phyloP scores from a whole-genome alignment of 2,329 filamentous ascomycete species.

The Hymenoscyphus infarciens region DNA sequence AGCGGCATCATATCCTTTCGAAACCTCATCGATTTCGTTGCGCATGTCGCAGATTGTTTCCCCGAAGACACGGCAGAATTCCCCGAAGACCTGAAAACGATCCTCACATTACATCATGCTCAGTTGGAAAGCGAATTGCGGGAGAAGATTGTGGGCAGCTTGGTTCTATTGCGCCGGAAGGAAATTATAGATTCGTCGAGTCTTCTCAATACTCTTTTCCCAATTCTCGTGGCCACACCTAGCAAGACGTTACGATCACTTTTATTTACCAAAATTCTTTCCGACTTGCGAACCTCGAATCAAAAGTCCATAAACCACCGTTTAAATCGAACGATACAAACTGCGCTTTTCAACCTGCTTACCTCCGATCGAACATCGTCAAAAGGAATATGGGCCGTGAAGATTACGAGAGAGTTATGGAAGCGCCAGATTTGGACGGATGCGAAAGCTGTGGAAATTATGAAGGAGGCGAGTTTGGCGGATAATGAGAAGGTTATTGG shows the following conservation, averaged over 20 bases:
- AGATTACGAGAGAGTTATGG: conserved; percentile 93
- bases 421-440: conserved; percentile 96
- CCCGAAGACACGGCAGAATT: conserved; percentile 75
- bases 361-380: conserved; percentile 79
- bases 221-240: conserved; percentile 84
- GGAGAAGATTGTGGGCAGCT: conserved; percentile 89
- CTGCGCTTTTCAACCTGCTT: conserved; percentile 86
- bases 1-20: conserved; percentile 79
- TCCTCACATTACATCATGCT: conserved; percentile 79
- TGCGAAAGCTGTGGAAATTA: conserved; percentile 90
- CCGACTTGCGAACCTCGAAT: conserved; percentile 85
- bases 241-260: conserved; percentile 84
- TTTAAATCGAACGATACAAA: conserved; percentile 89
- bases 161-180: conserved; percentile 85
- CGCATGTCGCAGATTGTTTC: conserved; percentile 92
- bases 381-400: conserved; percentile 92
- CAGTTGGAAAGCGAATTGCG: conserved; percentile 78
- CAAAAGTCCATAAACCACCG: conserved; percentile 85
- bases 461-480: conserved; percentile 87
- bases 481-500: conserved; percentile 91
- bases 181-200: conserved; percentile 83
- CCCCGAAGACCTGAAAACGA: conserved; percentile 73
- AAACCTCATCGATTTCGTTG: conserved; percentile 89
- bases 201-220: conserved; percentile 88
- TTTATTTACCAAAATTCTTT: conserved; percentile 86